These are phyloP conservation scores for Daldinia decipiens DNA, from an alignment of 495 filamentous ascomycete genomes.

Conservation along the genomic window DNA sequence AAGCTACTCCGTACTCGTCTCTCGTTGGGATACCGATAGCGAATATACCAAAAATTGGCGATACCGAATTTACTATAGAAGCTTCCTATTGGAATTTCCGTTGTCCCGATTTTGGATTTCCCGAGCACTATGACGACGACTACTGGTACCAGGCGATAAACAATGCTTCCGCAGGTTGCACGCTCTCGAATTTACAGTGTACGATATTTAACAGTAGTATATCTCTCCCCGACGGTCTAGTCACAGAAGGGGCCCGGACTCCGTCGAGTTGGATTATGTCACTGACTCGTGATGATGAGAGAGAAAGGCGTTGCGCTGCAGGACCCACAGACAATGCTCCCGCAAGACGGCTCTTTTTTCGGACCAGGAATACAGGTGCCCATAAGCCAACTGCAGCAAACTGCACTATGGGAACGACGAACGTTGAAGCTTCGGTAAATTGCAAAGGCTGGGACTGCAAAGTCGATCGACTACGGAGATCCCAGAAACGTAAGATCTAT, in stretches of 20 bases:
- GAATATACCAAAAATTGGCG: not conserved
- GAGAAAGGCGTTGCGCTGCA: not conserved
- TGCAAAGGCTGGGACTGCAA: slow-evolving; percentile 15
- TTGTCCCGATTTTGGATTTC: not conserved
- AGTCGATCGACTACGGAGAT: slow-evolving; percentile 8
- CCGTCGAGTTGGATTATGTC: not conserved
- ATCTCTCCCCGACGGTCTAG: not conserved
- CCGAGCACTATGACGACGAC: slow-evolving; percentile 2
- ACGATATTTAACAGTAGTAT: not conserved
- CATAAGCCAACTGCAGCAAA: slow-evolving; percentile 6
- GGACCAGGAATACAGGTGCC: not conserved
- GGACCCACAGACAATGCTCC: not conserved
- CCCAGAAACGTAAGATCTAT: not conserved
- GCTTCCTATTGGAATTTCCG: slow-evolving; percentile 5
- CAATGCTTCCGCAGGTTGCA: not conserved
- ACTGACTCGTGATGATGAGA: slow-evolving; percentile 7
- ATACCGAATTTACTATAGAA: not conserved
- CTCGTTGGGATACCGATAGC: slow-evolving; percentile 8
- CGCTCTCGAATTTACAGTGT: not conserved
- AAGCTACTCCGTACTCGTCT: slow-evolving; percentile 4
- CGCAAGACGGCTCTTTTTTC: not conserved
- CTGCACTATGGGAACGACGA: slow-evolving; percentile 1
- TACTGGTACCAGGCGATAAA: not conserved
- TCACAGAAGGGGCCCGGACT: not conserved
- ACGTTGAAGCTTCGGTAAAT: not conserved